Conservation (phyloP, 768 basidiomycete species). For the Phanerochaete carnosa region DNA sequence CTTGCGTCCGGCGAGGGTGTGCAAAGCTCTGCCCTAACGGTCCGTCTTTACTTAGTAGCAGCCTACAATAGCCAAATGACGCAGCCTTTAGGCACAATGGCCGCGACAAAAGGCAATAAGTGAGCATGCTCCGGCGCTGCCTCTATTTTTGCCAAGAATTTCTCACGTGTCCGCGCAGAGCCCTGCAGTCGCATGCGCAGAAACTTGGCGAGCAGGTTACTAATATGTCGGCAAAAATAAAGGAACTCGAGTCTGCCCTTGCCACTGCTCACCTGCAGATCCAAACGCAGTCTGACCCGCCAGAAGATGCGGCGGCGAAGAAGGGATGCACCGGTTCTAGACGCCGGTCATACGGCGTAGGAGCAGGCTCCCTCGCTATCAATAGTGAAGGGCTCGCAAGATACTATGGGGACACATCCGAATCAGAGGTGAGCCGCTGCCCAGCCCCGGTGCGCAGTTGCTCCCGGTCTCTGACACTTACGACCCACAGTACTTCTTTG, state of each 20-base stretch:
- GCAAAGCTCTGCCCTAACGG: conserved; percentile 50
- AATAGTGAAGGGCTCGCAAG: conserved; percentile 44
- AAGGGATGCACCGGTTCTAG: conserved; percentile 10
- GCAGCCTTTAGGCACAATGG: conserved; percentile 36
- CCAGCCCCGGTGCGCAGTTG: neutral
- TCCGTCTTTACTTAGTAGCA: conserved; percentile 15
- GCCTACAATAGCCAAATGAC: neutral
- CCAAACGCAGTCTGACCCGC: conserved; percentile 15
- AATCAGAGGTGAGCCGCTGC: conserved; percentile 40
- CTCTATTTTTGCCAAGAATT: neutral
- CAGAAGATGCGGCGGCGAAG: conserved; percentile 12
- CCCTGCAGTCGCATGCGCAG: conserved; percentile 49
- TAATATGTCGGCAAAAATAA: conserved; percentile 36
- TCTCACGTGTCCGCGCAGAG: conserved; percentile 29
- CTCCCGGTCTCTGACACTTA: neutral
- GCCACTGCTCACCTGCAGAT: conserved; percentile 22
- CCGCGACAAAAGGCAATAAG: conserved; percentile 59
- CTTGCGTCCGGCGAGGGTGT: conserved; percentile 53
- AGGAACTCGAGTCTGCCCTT: conserved; percentile 44
- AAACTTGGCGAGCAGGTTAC: conserved; percentile 46
- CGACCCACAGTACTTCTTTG: conserved; percentile 18
- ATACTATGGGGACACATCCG: conserved; percentile 48
- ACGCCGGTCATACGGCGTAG: conserved; percentile 11
- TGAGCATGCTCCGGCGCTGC: conserved; percentile 20
- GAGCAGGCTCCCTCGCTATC: conserved; percentile 47